Percentiles rank a stretch among this genome's conserved stretches.
phyloP scores from a whole-genome alignment of 1,284 basidiomycete species.

The Papiliotrema flavescens region DNA sequence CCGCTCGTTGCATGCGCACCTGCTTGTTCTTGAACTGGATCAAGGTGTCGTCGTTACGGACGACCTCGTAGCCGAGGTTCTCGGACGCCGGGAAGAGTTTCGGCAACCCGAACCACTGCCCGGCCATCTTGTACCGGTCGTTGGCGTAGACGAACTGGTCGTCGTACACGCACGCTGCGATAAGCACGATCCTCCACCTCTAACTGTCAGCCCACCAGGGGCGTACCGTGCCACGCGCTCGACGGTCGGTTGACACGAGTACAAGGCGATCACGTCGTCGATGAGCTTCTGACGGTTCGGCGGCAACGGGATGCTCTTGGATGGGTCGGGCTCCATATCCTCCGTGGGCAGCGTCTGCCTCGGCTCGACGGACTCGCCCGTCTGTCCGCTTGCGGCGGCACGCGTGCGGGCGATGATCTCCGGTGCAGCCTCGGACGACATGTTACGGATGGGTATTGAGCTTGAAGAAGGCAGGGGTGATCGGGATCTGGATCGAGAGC shows the following conservation, averaged over 20 bases:
- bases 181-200: neutral
- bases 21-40: conserved; percentile 44
- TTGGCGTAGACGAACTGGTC: conserved; percentile 35
- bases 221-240: conserved; percentile 35
- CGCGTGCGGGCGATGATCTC: conserved; percentile 31
- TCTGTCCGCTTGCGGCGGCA: conserved; percentile 25
- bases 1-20: conserved; percentile 6
- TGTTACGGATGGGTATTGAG: neutral
- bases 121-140: conserved; percentile 33
- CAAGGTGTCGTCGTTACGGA: conserved; percentile 35
- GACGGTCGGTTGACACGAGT: conserved; percentile 31
- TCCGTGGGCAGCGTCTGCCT: conserved; percentile 34
- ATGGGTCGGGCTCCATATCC: conserved; percentile 34
- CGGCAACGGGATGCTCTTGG: conserved; percentile 28
- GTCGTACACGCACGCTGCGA: conserved; percentile 26
- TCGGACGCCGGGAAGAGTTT: conserved; percentile 33
- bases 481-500: neutral
- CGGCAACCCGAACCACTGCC: conserved; percentile 35
- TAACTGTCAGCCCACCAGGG: conserved; percentile 14
- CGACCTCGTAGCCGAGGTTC: conserved; percentile 33
- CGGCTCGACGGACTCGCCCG: conserved; percentile 30
- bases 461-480: neutral
- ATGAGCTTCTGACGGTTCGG: conserved; percentile 31
- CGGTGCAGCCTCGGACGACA: conserved; percentile 23
- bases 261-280: conserved; percentile 38